phyloP scores from a whole-genome alignment of 129 eudicot genomes.

The Ambrosia artemisiifolia region DNA sequence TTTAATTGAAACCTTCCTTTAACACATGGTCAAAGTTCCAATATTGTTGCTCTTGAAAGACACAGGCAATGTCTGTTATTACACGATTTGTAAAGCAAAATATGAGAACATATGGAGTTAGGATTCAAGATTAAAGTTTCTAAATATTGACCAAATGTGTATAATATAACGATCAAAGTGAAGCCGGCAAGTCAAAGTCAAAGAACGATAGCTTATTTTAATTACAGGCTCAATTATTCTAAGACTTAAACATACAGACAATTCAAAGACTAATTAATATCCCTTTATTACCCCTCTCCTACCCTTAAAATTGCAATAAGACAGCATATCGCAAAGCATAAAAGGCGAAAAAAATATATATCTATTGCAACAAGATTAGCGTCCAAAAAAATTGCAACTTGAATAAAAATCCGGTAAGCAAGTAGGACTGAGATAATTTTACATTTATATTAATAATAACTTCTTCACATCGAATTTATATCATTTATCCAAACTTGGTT shows the following conservation, averaged over 20 bases:
- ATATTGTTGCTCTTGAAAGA: conserved; percentile 14
- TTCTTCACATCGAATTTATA: neutral
- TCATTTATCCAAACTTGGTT: neutral
- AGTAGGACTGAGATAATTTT: neutral
- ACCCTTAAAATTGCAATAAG: neutral
- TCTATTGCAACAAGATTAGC: neutral
- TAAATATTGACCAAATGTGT: conserved; percentile 30
- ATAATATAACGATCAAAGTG: conserved; percentile 23
- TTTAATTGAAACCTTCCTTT: conserved; percentile 8
- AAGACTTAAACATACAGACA: conserved; percentile 17
- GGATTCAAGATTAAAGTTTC: neutral
- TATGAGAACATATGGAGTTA: conserved; percentile 13
- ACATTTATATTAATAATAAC: neutral
- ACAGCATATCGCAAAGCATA: neutral
- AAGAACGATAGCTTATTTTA: conserved; percentile 16
- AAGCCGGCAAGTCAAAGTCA: conserved; percentile 34
- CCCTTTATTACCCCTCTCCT: conserved; percentile 18
- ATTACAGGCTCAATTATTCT: conserved; percentile 4
- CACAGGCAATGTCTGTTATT: conserved; percentile 31
- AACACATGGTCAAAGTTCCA: conserved; percentile 15
- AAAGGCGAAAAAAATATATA: neutral
- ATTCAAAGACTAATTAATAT: conserved; percentile 15
- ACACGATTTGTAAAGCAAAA: conserved; percentile 24
- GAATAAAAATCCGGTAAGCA: neutral
- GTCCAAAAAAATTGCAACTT: neutral